Evolutionary conservation across 306 rosid genomes (phyloP).

Genomic region (Biancaea sappan): DNA sequence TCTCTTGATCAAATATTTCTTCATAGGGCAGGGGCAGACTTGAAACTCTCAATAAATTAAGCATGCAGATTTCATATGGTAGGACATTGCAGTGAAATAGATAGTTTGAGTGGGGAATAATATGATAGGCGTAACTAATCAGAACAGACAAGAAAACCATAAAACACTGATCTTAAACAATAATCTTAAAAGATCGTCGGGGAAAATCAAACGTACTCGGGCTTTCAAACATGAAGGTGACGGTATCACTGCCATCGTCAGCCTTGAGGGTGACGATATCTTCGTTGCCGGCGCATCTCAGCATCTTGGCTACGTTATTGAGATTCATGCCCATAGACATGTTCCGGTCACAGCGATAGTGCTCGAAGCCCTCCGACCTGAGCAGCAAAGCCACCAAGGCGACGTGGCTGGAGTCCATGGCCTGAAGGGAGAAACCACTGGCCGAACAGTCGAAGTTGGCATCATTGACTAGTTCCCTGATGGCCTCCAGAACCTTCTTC

Average conservation of each 20-base stretch:
- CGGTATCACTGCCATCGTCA: constrained; percentile 87
- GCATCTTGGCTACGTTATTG: constrained; percentile 87
- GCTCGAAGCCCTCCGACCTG: constrained; percentile 94
- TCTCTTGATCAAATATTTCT: background rate
- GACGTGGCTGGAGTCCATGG: constrained; percentile 99
- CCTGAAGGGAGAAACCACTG: constrained; percentile 85
- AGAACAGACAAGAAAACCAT: background rate
- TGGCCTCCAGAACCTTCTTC: constrained; percentile 51
- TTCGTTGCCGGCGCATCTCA: constrained; percentile 88
- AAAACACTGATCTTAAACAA: background rate
- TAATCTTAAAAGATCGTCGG: background rate
- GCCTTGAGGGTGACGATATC: constrained; percentile 89
- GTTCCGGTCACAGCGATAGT: constrained; percentile 91
- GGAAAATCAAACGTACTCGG: constrained; percentile 53
- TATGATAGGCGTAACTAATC: too few relatives aligned
- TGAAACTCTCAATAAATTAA: background rate
- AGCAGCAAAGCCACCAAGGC: constrained; percentile 77
- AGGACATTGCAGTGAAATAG: too few relatives aligned
- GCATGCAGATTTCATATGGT: too few relatives aligned
- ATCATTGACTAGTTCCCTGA: constrained; percentile 85
- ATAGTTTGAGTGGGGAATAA: too few relatives aligned
- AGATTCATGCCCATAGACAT: constrained; percentile 93
- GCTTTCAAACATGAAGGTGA: constrained; percentile 95
- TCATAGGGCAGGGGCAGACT: background rate
- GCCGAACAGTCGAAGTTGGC: constrained; percentile 87